These are phyloP conservation scores for Oryza punctata DNA, from an alignment of 176 grass and related monocot genomes.

Conservation along the genomic window DNA sequence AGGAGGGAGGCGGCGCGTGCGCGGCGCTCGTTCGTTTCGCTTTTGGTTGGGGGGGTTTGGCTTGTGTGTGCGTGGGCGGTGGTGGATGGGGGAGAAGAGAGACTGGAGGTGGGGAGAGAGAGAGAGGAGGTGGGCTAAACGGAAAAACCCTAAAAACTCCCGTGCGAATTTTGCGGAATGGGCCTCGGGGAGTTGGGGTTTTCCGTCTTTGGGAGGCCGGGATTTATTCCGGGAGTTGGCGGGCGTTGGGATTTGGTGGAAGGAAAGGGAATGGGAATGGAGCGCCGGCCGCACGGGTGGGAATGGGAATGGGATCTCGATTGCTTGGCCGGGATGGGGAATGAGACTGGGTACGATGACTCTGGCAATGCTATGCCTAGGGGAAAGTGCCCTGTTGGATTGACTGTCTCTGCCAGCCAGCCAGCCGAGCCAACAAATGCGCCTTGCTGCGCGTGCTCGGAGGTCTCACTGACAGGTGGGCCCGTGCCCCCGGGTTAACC, in stretches of 20 bases:
- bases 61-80: background rate
- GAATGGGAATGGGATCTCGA: background rate
- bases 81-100: background rate
- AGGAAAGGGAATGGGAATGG: conserved; percentile 9
- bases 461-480: background rate
- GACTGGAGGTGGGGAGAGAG: background rate
- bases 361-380: background rate
- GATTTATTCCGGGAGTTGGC: conserved; percentile 21
- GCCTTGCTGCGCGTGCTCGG: conserved; percentile 25
- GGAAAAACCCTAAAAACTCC: conserved; percentile 60
- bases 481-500: background rate
- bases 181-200: background rate
- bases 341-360: too few relatives aligned
- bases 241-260: background rate
- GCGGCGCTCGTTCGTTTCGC: background rate
- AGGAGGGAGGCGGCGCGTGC: too few relatives aligned
- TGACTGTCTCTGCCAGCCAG: background rate
- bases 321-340: background rate
- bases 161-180: conserved; percentile 36
- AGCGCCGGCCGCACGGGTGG: too few relatives aligned
- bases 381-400: background rate
- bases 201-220: background rate
- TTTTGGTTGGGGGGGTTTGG: background rate
- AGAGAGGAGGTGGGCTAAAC: background rate
- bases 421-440: conserved; percentile 18